phyloP scores from a whole-genome alignment of 306 rosid genomes.

The Vigna mungo region DNA sequence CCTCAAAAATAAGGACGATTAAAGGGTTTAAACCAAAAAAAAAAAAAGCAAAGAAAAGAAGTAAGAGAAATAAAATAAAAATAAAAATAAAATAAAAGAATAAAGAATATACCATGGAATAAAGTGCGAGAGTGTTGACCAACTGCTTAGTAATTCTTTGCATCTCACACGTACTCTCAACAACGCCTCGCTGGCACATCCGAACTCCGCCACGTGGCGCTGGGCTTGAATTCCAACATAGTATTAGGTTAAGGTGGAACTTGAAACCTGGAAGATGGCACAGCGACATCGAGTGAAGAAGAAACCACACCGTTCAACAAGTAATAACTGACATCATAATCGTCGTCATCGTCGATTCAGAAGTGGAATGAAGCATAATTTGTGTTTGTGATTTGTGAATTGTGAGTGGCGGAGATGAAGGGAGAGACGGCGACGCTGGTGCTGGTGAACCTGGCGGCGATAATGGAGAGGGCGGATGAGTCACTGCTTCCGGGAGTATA shows the following conservation, averaged over 20 bases:
- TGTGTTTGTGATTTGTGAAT: not conserved
- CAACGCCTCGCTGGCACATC: not conserved
- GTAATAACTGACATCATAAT: not conserved
- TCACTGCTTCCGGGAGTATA: constrained; percentile 83
- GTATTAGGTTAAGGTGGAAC: not conserved
- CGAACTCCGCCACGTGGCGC: not conserved
- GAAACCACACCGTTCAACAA: not conserved
- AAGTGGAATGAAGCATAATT: not conserved
- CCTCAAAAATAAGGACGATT: no score
- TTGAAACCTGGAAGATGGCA: not conserved
- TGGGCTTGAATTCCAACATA: not conserved
- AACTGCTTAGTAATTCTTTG: not conserved
- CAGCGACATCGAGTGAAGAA: not conserved
- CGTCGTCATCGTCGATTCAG: not conserved
- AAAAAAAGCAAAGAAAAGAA: not conserved
- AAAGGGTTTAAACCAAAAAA: no score
- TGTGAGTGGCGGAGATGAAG: constrained; percentile 51
- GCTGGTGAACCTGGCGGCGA: constrained; percentile 85
- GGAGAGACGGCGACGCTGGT: constrained; percentile 69
- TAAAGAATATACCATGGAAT: not conserved
- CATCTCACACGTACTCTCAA: not conserved
- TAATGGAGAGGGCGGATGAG: constrained; percentile 96
- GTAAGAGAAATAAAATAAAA: not conserved
- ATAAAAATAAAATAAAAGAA: not conserved
- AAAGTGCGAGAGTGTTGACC: not conserved